Conservation (phyloP, 306 rosid genomes). For the Prunus mira region DNA sequence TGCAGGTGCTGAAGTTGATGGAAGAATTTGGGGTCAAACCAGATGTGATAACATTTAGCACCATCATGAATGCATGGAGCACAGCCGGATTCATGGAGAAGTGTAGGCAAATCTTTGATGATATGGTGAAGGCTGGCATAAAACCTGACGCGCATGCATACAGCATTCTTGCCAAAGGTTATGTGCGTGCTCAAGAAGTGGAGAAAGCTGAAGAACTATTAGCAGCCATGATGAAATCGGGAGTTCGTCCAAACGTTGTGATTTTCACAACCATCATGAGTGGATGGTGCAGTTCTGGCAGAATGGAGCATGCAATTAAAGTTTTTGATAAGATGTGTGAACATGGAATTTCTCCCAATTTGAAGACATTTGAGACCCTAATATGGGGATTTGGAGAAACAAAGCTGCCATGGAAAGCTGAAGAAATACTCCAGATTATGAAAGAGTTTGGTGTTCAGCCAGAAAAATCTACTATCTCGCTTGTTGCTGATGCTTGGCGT, state of each 20-base stretch:
- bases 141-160: slow-evolving; percentile 66
- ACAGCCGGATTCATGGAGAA: slow-evolving; percentile 64
- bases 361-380: slow-evolving; percentile 72
- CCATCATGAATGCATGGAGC: slow-evolving; percentile 83
- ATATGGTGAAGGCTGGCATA: slow-evolving; percentile 64
- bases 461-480: slow-evolving; percentile 46
- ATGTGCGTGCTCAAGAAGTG: slow-evolving; percentile 59
- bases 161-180: slow-evolving; percentile 74
- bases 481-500: slow-evolving; percentile 68
- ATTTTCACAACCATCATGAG: slow-evolving; percentile 61
- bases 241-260: slow-evolving; percentile 63
- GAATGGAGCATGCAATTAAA: slow-evolving; percentile 61
- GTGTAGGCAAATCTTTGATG: slow-evolving; percentile 53
- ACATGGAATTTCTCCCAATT: slow-evolving; percentile 52
- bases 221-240: slow-evolving; percentile 38
- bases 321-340: slow-evolving; percentile 58
- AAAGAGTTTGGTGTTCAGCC: slow-evolving; percentile 48
- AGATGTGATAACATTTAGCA: slow-evolving; percentile 66
- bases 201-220: slow-evolving; percentile 65
- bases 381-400: slow-evolving; percentile 64
- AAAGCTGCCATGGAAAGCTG: slow-evolving; percentile 66
- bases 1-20: slow-evolving; percentile 68
- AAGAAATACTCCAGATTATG: slow-evolving; percentile 63
- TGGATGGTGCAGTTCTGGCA: slow-evolving; percentile 69
- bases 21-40: slow-evolving; percentile 54